Conservation (phyloP, 2,329 filamentous ascomycete species). For the Penicillium sp. region DNA sequence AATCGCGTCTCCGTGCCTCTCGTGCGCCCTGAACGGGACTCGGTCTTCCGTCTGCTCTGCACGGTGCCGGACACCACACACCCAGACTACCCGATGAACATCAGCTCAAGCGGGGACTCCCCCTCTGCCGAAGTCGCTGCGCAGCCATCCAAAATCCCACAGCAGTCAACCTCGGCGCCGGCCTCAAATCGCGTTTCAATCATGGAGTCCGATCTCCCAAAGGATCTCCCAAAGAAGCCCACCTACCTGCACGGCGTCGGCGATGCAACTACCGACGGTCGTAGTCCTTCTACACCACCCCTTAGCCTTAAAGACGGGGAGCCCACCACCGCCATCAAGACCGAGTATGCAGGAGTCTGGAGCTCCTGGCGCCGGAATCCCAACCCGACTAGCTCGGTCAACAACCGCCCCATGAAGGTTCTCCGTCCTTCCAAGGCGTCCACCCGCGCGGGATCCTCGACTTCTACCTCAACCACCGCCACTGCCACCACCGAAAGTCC, state of each 20-base stretch:
- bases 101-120: slow-evolving; percentile 22
- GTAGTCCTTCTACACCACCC: too few relatives aligned
- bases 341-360: slow-evolving; percentile 59
- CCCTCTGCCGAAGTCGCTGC: slow-evolving; percentile 37
- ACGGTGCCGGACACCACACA: slow-evolving; percentile 48
- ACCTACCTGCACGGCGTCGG: too few relatives aligned
- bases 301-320: slow-evolving; percentile 32
- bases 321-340: slow-evolving; percentile 25
- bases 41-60: slow-evolving; percentile 71
- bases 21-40: slow-evolving; percentile 85
- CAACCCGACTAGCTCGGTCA: slow-evolving; percentile 43
- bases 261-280: too few relatives aligned
- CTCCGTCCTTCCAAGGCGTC: slow-evolving; percentile 69
- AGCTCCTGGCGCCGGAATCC: slow-evolving; percentile 63
- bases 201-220: slow-evolving; percentile 24
- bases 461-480: slow-evolving; percentile 12
- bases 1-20: slow-evolving; percentile 88
- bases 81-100: slow-evolving; percentile 1
- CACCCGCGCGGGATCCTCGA: slow-evolving; percentile 40
- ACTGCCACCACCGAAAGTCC: too few relatives aligned
- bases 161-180: slow-evolving; percentile 28
- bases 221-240: slow-evolving; percentile 23
- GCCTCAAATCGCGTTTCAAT: slow-evolving; percentile 23
- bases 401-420: slow-evolving; percentile 74
- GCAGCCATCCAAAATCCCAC: slow-evolving; percentile 23